Evolutionary conservation across 257 asterid genomes (phyloP).

Genomic region (Petrea volubilis): DNA sequence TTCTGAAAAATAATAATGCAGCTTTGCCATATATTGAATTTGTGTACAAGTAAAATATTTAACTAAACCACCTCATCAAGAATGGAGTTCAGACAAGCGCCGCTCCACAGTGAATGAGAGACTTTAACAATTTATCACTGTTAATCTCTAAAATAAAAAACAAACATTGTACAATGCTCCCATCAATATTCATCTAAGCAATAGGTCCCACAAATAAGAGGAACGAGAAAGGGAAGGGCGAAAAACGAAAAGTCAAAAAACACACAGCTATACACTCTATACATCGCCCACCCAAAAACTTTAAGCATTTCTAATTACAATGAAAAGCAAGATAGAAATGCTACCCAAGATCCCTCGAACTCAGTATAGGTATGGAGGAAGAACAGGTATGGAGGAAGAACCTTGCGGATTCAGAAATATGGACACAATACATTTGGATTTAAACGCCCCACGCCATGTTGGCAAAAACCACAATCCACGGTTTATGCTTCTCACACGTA

Average conservation of each 20-base stretch:
- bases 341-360: background rate
- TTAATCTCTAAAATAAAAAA: background rate
- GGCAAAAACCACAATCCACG: slow-evolving; percentile 2
- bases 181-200: slow-evolving; percentile 12
- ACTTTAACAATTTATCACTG: background rate
- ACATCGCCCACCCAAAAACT: slow-evolving; percentile 43
- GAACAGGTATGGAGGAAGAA: slow-evolving; percentile 4
- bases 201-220: background rate
- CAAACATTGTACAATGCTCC: slow-evolving; percentile 12
- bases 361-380: background rate
- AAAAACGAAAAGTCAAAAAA: slow-evolving; percentile 12
- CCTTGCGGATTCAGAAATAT: background rate
- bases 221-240: background rate
- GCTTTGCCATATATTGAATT: background rate
- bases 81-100: slow-evolving; percentile 12
- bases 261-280: slow-evolving; percentile 37
- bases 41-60: background rate
- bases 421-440: slow-evolving; percentile 17
- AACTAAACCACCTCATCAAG: background rate
- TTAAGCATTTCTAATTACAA: slow-evolving; percentile 32
- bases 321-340: slow-evolving; percentile 23
- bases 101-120: slow-evolving; percentile 26
- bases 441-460: slow-evolving; percentile 4
- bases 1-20: background rate
- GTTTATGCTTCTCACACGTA: background rate